phyloP scores from a whole-genome alignment of 169 alveolate genomes.

The Plasmodium cynomolgi region DNA sequence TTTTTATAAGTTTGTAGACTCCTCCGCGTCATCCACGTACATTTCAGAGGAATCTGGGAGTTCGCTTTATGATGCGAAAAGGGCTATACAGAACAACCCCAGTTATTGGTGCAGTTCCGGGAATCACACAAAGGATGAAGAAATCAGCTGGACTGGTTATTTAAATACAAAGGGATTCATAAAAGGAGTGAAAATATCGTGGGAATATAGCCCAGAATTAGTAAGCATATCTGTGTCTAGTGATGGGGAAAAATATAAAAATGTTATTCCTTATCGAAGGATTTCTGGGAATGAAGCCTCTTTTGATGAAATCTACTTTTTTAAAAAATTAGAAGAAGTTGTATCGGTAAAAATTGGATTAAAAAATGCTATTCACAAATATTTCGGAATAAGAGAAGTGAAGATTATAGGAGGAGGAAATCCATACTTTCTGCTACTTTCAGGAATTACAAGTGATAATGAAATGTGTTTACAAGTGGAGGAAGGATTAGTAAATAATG shows the following conservation, averaged over 20 bases:
- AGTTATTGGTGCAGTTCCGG: constrained; percentile 92
- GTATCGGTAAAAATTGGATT: constrained; percentile 85
- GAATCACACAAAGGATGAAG: constrained; percentile 77
- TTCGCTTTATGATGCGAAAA: constrained; percentile 73
- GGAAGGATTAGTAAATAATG: constrained; percentile 83
- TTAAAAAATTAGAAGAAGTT: constrained; percentile 73
- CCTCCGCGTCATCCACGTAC: constrained; percentile 81
- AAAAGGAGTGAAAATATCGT: constrained; percentile 83
- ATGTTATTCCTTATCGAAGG: constrained; percentile 86
- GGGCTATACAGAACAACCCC: constrained; percentile 90
- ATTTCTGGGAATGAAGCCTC: constrained; percentile 82
- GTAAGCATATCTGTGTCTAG: constrained; percentile 83
- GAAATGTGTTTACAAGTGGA: constrained; percentile 92
- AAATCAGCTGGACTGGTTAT: constrained; percentile 90
- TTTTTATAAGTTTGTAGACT: constrained; percentile 81
- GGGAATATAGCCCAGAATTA: constrained; percentile 91
- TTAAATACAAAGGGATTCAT: constrained; percentile 84
- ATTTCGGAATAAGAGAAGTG: constrained; percentile 90
- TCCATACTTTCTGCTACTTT: constrained; percentile 88
- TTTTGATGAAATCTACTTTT: constrained; percentile 25
- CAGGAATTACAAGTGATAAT: constrained; percentile 90
- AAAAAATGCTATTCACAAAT: constrained; percentile 86
- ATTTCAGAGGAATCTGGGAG: constrained; percentile 78
- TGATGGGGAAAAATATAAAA: constrained; percentile 86
- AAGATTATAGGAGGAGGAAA: constrained; percentile 90